Percentiles rank a stretch among this genome's conserved stretches.
Evolutionary conservation across 1,284 basidiomycete species (phyloP).

Genomic region (Rhizopogon parksii): DNA sequence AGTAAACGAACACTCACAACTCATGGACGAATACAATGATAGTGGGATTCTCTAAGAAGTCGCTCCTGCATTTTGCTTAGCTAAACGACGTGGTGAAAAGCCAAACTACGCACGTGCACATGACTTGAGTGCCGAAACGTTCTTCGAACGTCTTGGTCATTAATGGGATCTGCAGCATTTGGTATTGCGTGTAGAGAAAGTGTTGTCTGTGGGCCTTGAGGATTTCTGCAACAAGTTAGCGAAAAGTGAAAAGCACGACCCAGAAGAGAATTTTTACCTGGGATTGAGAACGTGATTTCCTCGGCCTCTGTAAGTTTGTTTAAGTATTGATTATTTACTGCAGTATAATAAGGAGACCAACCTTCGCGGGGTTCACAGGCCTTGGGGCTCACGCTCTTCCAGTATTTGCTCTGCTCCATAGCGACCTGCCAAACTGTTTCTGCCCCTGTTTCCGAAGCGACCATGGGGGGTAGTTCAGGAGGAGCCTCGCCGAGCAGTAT

Average conservation of each 20-base stretch:
- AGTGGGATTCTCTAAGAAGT: conserved; percentile 62
- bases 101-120: conserved; percentile 64
- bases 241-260: neutral
- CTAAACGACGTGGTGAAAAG: conserved; percentile 1
- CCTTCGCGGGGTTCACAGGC: conserved; percentile 74
- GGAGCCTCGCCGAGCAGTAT: conserved; percentile 85
- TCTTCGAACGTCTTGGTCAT: conserved; percentile 58
- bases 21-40: conserved; percentile 85
- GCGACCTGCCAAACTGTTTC: conserved; percentile 87
- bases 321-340: neutral
- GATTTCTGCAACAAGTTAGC: conserved; percentile 44
- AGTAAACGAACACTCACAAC: conserved; percentile 53
- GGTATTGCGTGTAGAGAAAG: conserved; percentile 64
- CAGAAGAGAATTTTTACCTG: conserved; percentile 36
- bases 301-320: conserved; percentile 40
- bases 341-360: conserved; percentile 20
- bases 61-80: conserved; percentile 37
- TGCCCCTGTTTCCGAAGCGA: conserved; percentile 72
- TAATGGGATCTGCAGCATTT: conserved; percentile 78
- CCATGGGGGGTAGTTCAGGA: conserved; percentile 60
- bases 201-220: conserved; percentile 81
- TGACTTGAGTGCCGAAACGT: conserved; percentile 71
- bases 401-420: conserved; percentile 81
- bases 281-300: conserved; percentile 55
- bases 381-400: conserved; percentile 80